phyloP scores from a whole-genome alignment of 805 yeast genomes.

The Starmerella bombi region DNA sequence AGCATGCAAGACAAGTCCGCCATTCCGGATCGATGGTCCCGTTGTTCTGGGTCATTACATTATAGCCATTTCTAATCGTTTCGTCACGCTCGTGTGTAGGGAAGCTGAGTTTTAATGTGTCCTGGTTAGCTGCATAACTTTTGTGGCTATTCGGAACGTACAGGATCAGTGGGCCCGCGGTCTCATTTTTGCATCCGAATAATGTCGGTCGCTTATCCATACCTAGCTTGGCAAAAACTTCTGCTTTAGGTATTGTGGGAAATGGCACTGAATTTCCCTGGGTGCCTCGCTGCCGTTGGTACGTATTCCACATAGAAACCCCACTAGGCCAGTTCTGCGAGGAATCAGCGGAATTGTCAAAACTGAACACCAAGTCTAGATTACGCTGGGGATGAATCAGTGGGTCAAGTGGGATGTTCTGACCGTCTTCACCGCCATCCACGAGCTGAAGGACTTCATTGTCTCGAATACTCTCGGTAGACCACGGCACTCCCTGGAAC shows the following conservation, averaged over 20 bases:
- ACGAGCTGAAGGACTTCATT: constrained; percentile 39
- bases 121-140: constrained; percentile 45
- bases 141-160: constrained; percentile 57
- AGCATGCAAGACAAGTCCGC: constrained; percentile 63
- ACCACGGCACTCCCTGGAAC: constrained; percentile 30
- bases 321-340: constrained; percentile 25
- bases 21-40: constrained; percentile 50
- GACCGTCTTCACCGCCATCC: constrained; percentile 72
- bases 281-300: constrained; percentile 17
- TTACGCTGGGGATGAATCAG: constrained; percentile 45
- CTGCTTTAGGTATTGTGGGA: constrained; percentile 17
- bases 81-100: constrained; percentile 39
- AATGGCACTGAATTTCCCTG: constrained; percentile 15
- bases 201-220: constrained; percentile 42
- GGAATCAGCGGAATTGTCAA: constrained; percentile 28
- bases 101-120: constrained; percentile 53
- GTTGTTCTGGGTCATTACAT: constrained; percentile 47
- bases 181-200: constrained; percentile 55
- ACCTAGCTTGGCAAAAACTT: constrained; percentile 39
- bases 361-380: constrained; percentile 50
- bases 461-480: neutral
- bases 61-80: constrained; percentile 58
- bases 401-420: constrained; percentile 57
- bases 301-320: constrained; percentile 26
- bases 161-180: constrained; percentile 54